Conservation (phyloP, 2,329 filamentous ascomycete genomes). For the Penicillium sp. region DNA sequence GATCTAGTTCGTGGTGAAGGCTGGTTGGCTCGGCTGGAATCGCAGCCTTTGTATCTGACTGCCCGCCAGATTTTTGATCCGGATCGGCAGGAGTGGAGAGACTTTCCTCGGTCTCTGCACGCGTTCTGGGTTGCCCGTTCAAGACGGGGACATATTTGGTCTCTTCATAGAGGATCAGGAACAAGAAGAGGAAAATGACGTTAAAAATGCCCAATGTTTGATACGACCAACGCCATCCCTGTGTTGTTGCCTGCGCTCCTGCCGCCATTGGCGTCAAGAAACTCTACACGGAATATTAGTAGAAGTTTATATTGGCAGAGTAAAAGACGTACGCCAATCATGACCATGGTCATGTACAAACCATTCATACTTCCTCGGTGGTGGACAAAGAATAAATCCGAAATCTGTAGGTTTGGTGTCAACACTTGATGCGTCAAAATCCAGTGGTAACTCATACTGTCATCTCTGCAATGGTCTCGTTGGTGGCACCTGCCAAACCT, state of each 20-base stretch:
- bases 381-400: conserved; percentile 54
- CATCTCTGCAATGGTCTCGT: conserved; percentile 45
- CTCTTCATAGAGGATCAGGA: conserved; percentile 42
- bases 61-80: conserved; percentile 5
- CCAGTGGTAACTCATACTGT: conserved; percentile 43
- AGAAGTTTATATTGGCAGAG: neutral
- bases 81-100: neutral
- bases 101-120: conserved; percentile 6
- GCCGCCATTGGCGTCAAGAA: conserved; percentile 39
- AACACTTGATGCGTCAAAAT: conserved; percentile 10
- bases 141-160: conserved; percentile 34
- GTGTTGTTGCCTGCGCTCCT: conserved; percentile 33
- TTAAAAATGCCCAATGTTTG: conserved; percentile 38
- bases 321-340: conserved; percentile 38
- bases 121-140: neutral
- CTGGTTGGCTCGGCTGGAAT: conserved; percentile 9
- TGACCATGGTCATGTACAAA: conserved; percentile 49
- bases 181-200: conserved; percentile 28
- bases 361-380: conserved; percentile 54
- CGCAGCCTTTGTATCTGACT: conserved; percentile 11
- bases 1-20: conserved; percentile 27
- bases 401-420: conserved; percentile 32
- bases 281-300: conserved; percentile 16
- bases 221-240: conserved; percentile 41
- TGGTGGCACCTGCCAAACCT: conserved; percentile 42